Evolutionary conservation across 805 yeast species (phyloP).

Genomic region (Nakazawaea anatomiae): DNA sequence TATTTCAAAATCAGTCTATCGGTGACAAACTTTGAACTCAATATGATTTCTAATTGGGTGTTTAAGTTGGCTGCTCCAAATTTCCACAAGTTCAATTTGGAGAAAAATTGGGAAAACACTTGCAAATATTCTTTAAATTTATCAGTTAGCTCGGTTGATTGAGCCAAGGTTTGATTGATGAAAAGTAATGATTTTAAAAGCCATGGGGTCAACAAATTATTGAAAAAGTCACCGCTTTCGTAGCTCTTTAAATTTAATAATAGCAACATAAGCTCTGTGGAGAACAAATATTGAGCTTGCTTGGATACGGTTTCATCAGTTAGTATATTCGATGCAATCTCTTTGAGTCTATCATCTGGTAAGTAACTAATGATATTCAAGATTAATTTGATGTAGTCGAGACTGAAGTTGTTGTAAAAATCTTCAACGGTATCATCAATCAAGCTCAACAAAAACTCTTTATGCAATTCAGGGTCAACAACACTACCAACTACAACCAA

Average conservation of each 20-base stretch:
- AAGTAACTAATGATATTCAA: not conserved
- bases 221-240: not conserved
- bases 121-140: slow-evolving; percentile 25
- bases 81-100: slow-evolving; percentile 27
- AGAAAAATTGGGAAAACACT: slow-evolving; percentile 27
- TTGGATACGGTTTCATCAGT: not conserved
- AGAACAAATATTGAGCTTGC: slow-evolving; percentile 4
- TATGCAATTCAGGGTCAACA: not conserved
- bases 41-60: slow-evolving; percentile 60
- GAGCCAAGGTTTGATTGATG: slow-evolving; percentile 61
- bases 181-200: slow-evolving; percentile 50
- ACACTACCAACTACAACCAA: not conserved
- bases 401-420: not conserved
- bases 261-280: slow-evolving; percentile 3
- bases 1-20: slow-evolving; percentile 39
- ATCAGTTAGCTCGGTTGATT: slow-evolving; percentile 25
- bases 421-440: not conserved
- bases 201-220: slow-evolving; percentile 35
- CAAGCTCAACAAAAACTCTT: not conserved
- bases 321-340: not conserved
- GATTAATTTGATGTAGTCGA: slow-evolving; percentile 4
- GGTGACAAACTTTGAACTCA: slow-evolving; percentile 42
- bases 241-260: not conserved
- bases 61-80: slow-evolving; percentile 45
- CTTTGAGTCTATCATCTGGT: not conserved